Percentiles rank a stretch among this genome's conserved stretches.
These are phyloP conservation scores for Podospora didyma DNA, from an alignment of 495 filamentous ascomycete genomes.

Conservation along the genomic window DNA sequence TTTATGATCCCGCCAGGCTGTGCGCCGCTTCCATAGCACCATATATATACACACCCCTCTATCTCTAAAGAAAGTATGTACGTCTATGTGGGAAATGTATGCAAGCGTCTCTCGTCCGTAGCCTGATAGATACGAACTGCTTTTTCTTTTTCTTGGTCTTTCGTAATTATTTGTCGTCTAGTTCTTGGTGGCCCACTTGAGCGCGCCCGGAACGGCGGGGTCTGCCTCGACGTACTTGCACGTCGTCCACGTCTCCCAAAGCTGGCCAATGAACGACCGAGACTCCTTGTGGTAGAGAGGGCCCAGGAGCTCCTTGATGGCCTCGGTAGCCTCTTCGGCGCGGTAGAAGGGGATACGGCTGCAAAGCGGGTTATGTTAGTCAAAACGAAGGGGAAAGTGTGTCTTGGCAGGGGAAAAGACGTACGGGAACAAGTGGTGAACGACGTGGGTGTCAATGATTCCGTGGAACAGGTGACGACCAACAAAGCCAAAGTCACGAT, in stretches of 20 bases:
- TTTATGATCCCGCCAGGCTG: background rate
- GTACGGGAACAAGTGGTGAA: conserved; percentile 74
- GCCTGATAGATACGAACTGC: background rate
- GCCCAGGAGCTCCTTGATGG: conserved; percentile 77
- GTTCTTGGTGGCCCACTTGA: conserved; percentile 26
- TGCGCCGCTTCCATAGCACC: background rate
- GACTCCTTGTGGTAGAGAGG: conserved; percentile 65
- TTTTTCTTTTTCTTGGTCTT: background rate
- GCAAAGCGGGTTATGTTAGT: background rate
- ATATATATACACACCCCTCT: background rate
- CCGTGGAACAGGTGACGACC: conserved; percentile 81
- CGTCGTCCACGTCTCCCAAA: conserved; percentile 30
- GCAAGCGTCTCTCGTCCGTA: background rate
- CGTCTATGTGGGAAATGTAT: no score
- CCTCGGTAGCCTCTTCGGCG: conserved; percentile 79
- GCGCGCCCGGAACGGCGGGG: conserved; percentile 26
- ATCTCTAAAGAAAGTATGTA: no score
- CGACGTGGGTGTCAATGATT: conserved; percentile 86
- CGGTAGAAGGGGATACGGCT: conserved; percentile 85
- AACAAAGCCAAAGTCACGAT: conserved; percentile 84
- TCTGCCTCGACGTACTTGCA: conserved; percentile 34
- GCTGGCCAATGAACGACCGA: conserved; percentile 31
- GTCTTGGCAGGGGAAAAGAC: conserved; percentile 3
- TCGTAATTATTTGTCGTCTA: background rate
- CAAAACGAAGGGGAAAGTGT: background rate